Conservation (phyloP, 2,329 filamentous ascomycete genomes). For the Botrytis squamosa region DNA sequence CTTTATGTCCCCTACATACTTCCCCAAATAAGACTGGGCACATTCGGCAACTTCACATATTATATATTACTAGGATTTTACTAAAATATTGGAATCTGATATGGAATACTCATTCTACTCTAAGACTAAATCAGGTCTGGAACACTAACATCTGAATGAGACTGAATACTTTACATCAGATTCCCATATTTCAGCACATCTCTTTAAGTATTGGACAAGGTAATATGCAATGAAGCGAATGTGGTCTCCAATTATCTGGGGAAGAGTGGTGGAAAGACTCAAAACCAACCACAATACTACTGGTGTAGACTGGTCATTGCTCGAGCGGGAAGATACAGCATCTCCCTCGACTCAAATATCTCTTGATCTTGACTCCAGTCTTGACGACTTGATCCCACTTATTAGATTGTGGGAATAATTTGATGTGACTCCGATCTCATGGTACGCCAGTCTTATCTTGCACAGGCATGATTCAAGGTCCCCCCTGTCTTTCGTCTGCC, state of each 20-base stretch:
- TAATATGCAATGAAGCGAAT: background rate
- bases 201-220: background rate
- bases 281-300: accelerated
- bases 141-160: background rate
- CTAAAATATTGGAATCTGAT: background rate
- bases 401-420: background rate
- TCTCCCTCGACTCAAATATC: background rate
- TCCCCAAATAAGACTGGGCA: background rate
- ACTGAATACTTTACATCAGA: background rate
- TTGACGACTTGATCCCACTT: background rate
- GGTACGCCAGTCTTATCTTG: background rate
- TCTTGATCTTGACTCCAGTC: background rate
- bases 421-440: background rate
- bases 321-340: background rate
- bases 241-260: background rate
- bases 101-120: background rate
- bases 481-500: accelerated
- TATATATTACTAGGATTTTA: background rate
- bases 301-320: background rate
- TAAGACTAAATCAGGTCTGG: background rate
- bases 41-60: background rate
- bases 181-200: background rate
- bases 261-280: background rate
- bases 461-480: accelerated
- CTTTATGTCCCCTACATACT: background rate